Conservation (phyloP, 2,329 filamentous ascomycete species). For the Scedosporium minutisporum region DNA sequence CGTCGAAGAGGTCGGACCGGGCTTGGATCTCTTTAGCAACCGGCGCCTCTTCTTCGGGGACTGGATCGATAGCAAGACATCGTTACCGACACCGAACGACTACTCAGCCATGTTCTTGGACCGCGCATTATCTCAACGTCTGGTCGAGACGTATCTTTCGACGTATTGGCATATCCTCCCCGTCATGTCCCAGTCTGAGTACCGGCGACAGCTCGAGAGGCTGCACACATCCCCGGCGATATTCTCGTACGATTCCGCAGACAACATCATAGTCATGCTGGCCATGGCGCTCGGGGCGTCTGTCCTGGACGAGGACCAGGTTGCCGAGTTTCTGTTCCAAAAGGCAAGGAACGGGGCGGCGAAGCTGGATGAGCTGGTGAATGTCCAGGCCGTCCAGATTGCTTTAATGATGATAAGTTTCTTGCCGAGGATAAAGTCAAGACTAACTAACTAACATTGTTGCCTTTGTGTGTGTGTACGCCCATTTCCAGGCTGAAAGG, state of each 20-base stretch:
- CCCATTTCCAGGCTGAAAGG: constrained; percentile 32
- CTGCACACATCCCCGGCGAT: constrained; percentile 22
- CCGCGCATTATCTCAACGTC: constrained; percentile 23
- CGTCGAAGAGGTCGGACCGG: constrained; percentile 20
- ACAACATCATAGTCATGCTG: constrained; percentile 27
- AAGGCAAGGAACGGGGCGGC: constrained; percentile 28
- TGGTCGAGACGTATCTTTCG: constrained; percentile 29
- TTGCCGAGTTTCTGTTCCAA: constrained; percentile 30
- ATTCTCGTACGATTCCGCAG: constrained; percentile 21
- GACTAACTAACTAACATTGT: background rate
- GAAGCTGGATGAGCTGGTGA: constrained; percentile 32
- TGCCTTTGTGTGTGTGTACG: constrained; percentile 15
- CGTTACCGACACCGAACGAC: constrained; percentile 12
- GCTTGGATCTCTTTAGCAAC: constrained; percentile 21
- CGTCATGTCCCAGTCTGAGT: constrained; percentile 22
- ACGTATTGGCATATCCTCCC: constrained; percentile 29
- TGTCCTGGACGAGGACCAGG: constrained; percentile 26
- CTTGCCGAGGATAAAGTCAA: background rate
- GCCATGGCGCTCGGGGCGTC: constrained; percentile 26
- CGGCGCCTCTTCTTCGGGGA: constrained; percentile 23
- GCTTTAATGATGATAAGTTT: constrained; percentile 33
- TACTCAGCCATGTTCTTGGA: constrained; percentile 26
- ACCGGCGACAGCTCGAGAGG: constrained; percentile 22
- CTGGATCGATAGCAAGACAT: constrained; percentile 23
- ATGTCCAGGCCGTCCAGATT: constrained; percentile 31